Conservation (phyloP, 345 rosid species). For the Citrus sp. region DNA sequence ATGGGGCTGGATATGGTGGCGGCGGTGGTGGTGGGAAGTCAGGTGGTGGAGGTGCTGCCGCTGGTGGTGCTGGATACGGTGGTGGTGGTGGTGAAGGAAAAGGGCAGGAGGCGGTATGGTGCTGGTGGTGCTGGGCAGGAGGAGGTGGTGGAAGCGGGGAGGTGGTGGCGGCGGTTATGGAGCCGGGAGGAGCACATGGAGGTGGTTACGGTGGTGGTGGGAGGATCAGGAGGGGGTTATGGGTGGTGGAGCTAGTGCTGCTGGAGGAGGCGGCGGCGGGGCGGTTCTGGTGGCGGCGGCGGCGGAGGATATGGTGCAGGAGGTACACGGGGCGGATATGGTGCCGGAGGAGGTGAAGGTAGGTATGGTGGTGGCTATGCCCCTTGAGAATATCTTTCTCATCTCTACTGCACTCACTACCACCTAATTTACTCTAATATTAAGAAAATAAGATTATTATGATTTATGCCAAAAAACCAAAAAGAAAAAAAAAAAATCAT, state of each 20-base stretch:
- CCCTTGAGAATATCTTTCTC: constrained; percentile 6
- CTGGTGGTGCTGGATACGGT: constrained; percentile 8
- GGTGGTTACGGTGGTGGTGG: constrained; percentile 27
- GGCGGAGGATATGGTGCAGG: constrained; percentile 17
- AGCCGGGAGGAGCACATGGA: constrained; percentile 26
- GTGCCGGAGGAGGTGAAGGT: constrained; percentile 19
- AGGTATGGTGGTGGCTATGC: constrained; percentile 19
- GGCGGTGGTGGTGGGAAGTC: constrained; percentile 22
- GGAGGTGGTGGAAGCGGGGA: constrained; percentile 22
- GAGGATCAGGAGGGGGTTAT: constrained; percentile 17
- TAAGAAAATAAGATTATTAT: constrained; percentile 18
- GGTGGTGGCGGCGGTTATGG: constrained; percentile 30
- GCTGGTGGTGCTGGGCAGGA: constrained; percentile 21
- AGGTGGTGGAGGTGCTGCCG: constrained; percentile 18
- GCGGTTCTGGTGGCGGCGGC: constrained; percentile 11
- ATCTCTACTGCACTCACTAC: not conserved
- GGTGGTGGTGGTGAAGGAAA: constrained; percentile 17
- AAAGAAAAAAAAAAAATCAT: not conserved
- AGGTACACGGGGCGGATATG: constrained; percentile 7
- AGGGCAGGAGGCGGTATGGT: constrained; percentile 33
- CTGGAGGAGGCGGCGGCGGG: constrained; percentile 10
- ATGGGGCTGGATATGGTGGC: constrained; percentile 13
- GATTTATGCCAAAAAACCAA: not conserved
- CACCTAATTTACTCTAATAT: not conserved
- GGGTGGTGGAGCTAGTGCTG: constrained; percentile 19